Percentiles rank a stretch among this genome's conserved stretches.
Evolutionary conservation across 768 basidiomycete genomes (phyloP).

Genomic region (Lyophyllum shimeji): DNA sequence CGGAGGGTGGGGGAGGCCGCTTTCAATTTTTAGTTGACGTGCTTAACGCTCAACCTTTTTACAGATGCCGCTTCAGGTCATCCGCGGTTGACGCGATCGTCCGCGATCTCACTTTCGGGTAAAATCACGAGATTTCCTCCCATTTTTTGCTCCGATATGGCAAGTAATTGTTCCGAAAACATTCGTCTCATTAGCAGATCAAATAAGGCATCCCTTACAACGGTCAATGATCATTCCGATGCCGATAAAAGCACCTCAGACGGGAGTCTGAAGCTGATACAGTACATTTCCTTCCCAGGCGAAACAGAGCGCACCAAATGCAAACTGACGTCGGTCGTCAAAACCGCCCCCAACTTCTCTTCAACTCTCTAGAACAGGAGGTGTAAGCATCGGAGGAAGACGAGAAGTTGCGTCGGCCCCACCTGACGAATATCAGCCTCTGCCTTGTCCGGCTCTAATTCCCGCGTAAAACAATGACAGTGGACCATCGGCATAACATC

Average conservation of each 20-base stretch:
- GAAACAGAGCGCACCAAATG: constrained; percentile 91
- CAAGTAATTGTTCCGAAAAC: not conserved
- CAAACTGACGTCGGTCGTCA: constrained; percentile 51
- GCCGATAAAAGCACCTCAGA: constrained; percentile 32
- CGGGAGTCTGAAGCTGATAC: constrained; percentile 75
- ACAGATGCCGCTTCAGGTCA: constrained; percentile 15
- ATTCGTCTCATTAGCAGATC: constrained; percentile 2
- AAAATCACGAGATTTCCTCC: constrained; percentile 13
- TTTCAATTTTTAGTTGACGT: constrained; percentile 32
- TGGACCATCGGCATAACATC: constrained; percentile 86
- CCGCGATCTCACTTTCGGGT: too few relatives aligned
- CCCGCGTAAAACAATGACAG: constrained; percentile 94
- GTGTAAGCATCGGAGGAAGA: constrained; percentile 14
- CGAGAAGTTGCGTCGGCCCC: constrained; percentile 24
- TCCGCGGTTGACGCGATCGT: constrained; percentile 10
- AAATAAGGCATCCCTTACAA: constrained; percentile 1
- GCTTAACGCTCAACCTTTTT: constrained; percentile 26
- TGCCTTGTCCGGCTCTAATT: constrained; percentile 66
- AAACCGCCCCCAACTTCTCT: constrained; percentile 52
- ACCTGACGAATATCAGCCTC: constrained; percentile 81
- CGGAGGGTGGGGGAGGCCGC: not conserved
- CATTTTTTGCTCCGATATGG: constrained; percentile 8
- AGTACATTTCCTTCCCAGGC: constrained; percentile 97
- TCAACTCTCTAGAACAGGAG: constrained; percentile 61
- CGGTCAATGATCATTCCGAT: not conserved